Evolutionary conservation across 352 stramenopile genomes (phyloP).

Genomic region (Phytophthora pisi): DNA sequence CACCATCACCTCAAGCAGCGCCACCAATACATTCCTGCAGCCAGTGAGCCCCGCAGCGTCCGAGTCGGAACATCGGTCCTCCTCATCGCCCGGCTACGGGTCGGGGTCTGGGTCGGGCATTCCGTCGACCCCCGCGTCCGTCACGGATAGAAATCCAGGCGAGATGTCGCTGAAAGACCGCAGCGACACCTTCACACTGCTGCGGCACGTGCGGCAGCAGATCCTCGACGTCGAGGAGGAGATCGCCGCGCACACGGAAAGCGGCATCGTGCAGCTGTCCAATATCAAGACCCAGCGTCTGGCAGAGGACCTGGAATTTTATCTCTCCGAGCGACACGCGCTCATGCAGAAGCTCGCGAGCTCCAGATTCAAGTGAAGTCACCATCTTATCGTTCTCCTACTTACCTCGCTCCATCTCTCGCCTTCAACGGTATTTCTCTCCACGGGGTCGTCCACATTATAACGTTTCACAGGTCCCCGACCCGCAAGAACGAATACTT

Average conservation of each 20-base stretch:
- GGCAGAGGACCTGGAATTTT: slow-evolving; percentile 26
- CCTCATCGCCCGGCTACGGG: neutral
- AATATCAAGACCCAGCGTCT: slow-evolving; percentile 21
- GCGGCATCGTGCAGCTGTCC: neutral
- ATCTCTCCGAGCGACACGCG: slow-evolving; percentile 22
- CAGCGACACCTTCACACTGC: slow-evolving; percentile 20
- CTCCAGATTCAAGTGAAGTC: slow-evolving; percentile 4
- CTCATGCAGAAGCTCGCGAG: slow-evolving; percentile 30
- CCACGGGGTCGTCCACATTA: neutral
- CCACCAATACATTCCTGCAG: slow-evolving; percentile 21
- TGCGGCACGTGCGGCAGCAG: slow-evolving; percentile 25
- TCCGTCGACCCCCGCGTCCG: neutral
- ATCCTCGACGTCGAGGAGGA: slow-evolving; percentile 27
- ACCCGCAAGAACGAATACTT: neutral
- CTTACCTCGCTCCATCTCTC: too few relatives aligned
- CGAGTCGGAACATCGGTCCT: slow-evolving; percentile 2
- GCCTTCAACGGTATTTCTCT: too few relatives aligned
- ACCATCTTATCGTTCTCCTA: neutral
- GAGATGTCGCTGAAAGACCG: slow-evolving; percentile 25
- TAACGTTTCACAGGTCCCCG: neutral
- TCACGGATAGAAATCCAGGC: neutral
- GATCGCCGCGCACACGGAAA: slow-evolving; percentile 12
- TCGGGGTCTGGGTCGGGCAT: neutral
- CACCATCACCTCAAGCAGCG: slow-evolving; percentile 7
- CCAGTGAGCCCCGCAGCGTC: slow-evolving; percentile 13